phyloP scores from a whole-genome alignment of 2,329 filamentous ascomycete genomes.

The Keithomyces neogunnii region DNA sequence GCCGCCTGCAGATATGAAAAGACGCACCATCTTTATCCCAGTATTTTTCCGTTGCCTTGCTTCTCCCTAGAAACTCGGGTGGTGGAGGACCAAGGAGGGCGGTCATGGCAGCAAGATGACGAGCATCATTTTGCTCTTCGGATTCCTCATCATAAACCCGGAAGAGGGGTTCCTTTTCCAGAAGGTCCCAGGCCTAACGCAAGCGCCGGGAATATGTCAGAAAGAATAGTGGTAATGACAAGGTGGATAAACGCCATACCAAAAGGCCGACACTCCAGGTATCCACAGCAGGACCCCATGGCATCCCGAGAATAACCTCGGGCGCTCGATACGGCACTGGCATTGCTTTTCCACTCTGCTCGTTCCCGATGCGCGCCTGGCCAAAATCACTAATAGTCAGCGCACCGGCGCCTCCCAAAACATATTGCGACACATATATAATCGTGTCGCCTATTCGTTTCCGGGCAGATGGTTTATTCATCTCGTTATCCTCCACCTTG shows the following conservation, averaged over 20 bases:
- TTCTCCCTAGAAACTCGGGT: slow-evolving; percentile 14
- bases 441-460: slow-evolving; percentile 17
- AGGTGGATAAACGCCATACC: slow-evolving; percentile 11
- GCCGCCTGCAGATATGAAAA: too few relatives aligned
- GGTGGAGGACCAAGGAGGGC: slow-evolving; percentile 20
- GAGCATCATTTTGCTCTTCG: slow-evolving; percentile 15
- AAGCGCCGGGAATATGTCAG: neutral
- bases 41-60: slow-evolving; percentile 13
- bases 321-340: slow-evolving; percentile 22
- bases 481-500: slow-evolving; percentile 20
- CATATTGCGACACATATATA: slow-evolving; percentile 22
- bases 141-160: slow-evolving; percentile 13
- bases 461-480: slow-evolving; percentile 17
- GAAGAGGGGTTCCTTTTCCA: slow-evolving; percentile 15
- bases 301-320: slow-evolving; percentile 26
- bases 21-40: slow-evolving; percentile 17
- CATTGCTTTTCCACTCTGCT: slow-evolving; percentile 14
- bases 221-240: neutral
- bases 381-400: slow-evolving; percentile 25
- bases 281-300: slow-evolving; percentile 23
- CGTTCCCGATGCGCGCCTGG: slow-evolving; percentile 20
- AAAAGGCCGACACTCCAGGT: slow-evolving; percentile 25
- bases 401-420: slow-evolving; percentile 19
- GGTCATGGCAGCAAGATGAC: slow-evolving; percentile 20
- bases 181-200: slow-evolving; percentile 17